phyloP scores from a whole-genome alignment of 192 early-diverging fungal genomes.

The Coemansia sp. region DNA sequence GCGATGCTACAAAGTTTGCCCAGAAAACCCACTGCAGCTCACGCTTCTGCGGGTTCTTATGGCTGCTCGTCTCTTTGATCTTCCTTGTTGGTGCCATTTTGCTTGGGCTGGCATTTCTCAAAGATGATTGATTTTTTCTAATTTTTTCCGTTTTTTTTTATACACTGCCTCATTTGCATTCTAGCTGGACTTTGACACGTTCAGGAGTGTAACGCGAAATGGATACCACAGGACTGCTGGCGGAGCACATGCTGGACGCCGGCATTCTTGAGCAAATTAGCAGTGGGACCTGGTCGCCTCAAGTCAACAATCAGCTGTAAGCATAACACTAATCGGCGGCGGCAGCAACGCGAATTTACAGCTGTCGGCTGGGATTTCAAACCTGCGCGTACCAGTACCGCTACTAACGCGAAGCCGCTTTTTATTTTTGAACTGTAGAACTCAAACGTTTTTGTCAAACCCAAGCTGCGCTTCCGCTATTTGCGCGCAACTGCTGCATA shows the following conservation, averaged over 20 bases:
- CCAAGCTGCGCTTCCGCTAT: conserved; percentile 16
- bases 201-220: conserved; percentile 3
- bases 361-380: too few species aligned
- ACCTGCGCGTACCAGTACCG: too few species aligned
- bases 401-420: too few species aligned
- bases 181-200: not conserved
- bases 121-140: conserved; percentile 24
- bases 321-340: not conserved
- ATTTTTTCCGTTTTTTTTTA: conserved; percentile 4
- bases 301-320: conserved; percentile 43
- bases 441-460: conserved; percentile 27
- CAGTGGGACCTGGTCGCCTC: conserved; percentile 33
- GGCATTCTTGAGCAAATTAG: conserved; percentile 31
- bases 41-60: conserved; percentile 84
- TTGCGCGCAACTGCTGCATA: conserved; percentile 36
- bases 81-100: conserved; percentile 80
- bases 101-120: conserved; percentile 78
- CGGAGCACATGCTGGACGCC: conserved; percentile 19
- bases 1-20: conserved; percentile 89
- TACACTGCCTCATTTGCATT: not conserved
- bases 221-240: conserved; percentile 1
- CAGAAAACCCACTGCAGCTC: conserved; percentile 71
- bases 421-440: conserved; percentile 13
- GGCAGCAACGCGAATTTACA: too few species aligned
- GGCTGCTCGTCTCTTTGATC: conserved; percentile 82